Evolutionary conservation across 2,329 filamentous ascomycete genomes (phyloP).

Genomic region (Cercospora sp.): DNA sequence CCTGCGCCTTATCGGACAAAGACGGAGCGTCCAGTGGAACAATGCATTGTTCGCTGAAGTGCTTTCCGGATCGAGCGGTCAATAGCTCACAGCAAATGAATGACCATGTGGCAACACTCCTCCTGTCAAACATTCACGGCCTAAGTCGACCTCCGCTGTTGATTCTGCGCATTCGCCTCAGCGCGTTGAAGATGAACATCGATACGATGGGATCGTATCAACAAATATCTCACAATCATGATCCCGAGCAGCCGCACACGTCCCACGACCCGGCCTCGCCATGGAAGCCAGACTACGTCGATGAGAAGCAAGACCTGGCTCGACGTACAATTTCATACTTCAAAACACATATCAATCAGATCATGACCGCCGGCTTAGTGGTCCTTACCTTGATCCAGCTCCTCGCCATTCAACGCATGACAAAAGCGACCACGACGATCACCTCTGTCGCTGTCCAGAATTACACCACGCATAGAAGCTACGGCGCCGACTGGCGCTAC

Average conservation of each 20-base stretch:
- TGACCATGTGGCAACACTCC: neutral
- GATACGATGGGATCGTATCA: slow-evolving; percentile 11
- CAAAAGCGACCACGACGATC: slow-evolving; percentile 2
- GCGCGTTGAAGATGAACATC: neutral
- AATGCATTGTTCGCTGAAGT: neutral
- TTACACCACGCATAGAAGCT: slow-evolving; percentile 7
- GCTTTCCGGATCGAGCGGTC: neutral
- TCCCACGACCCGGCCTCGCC: neutral
- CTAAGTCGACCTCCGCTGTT: neutral
- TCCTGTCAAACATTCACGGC: neutral
- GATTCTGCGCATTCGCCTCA: neutral
- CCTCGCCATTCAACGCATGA: slow-evolving; percentile 10
- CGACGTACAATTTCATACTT: neutral
- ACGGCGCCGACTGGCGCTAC: slow-evolving; percentile 15
- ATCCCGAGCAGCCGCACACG: slow-evolving; percentile 2
- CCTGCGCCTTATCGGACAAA: neutral
- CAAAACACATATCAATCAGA: slow-evolving; percentile 4
- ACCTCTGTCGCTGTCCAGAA: slow-evolving; percentile 4
- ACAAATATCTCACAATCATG: neutral
- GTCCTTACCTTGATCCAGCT: slow-evolving; percentile 8
- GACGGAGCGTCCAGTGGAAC: neutral
- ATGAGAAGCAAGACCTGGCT: slow-evolving; percentile 5
- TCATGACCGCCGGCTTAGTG: slow-evolving; percentile 3
- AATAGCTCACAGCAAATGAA: neutral
- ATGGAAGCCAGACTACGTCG: slow-evolving; percentile 2